These are phyloP conservation scores for Colletotrichum falcatum DNA, from an alignment of 2,329 filamentous ascomycete species.

Conservation along the genomic window DNA sequence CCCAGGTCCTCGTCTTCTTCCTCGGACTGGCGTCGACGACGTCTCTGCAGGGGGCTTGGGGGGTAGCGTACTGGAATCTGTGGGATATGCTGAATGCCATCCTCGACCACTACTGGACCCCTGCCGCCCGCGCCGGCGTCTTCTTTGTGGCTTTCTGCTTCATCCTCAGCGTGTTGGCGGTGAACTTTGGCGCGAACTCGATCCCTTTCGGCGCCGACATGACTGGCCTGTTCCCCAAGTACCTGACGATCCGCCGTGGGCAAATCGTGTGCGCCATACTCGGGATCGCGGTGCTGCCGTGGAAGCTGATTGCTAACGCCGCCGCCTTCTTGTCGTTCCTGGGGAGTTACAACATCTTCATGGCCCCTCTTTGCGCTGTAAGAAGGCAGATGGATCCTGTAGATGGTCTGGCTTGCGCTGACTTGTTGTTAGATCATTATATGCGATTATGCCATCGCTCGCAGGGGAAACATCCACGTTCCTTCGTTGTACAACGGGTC, in stretches of 20 bases:
- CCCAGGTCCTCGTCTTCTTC: conserved; percentile 47
- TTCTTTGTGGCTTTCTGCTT: conserved; percentile 48
- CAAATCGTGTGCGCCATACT: conserved; percentile 49
- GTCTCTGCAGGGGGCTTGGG: conserved; percentile 50
- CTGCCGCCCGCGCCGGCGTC: conserved; percentile 48
- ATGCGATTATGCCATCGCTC: conserved; percentile 50
- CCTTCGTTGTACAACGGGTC: conserved; percentile 48
- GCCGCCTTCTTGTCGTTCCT: conserved; percentile 45
- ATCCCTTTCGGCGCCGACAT: conserved; percentile 51
- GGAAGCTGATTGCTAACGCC: conserved; percentile 48
- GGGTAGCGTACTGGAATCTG: conserved; percentile 53
- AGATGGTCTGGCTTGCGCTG: neutral
- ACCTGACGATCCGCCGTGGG: conserved; percentile 49
- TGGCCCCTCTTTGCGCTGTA: conserved; percentile 46
- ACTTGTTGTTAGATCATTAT: conserved; percentile 46
- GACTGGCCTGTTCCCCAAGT: conserved; percentile 48
- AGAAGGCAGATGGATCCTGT: neutral
- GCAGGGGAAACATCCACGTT: conserved; percentile 50
- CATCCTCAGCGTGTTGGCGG: conserved; percentile 43
- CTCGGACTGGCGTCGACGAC: conserved; percentile 48
- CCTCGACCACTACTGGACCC: conserved; percentile 51
- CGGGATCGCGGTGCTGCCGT: conserved; percentile 48
- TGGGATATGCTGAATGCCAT: conserved; percentile 53
- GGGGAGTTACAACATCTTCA: conserved; percentile 46
- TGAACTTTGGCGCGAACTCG: conserved; percentile 48